Percentiles rank a stretch among this genome's conserved stretches.
These are phyloP conservation scores for Lagenidium giganteum DNA, from an alignment of 352 stramenopile genomes.

Conservation along the genomic window DNA sequence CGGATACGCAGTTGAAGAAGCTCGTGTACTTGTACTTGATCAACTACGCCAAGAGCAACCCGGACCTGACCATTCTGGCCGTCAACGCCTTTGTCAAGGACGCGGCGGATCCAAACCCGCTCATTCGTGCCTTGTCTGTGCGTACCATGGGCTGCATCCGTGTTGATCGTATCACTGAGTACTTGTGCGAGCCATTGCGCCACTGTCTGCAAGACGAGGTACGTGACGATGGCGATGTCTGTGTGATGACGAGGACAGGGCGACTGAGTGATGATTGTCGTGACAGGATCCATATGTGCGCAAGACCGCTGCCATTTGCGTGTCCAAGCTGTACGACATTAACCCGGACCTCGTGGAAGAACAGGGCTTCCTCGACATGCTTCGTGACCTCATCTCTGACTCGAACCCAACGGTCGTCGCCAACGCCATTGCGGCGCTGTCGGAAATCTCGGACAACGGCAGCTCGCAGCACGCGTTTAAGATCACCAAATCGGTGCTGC, in stretches of 20 bases:
- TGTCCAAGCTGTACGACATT: conserved; percentile 99
- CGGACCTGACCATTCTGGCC: conserved; percentile 98
- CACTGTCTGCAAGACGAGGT: conserved; percentile 89
- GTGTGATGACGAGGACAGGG: neutral
- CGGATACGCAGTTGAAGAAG: conserved; percentile 99
- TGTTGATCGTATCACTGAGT: conserved; percentile 99
- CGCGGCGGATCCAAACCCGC: conserved; percentile 87
- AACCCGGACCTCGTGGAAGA: conserved; percentile 96
- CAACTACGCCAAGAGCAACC: conserved; percentile 99
- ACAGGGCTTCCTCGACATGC: conserved; percentile 93
- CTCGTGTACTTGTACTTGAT: conserved; percentile 99
- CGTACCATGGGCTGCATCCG: conserved; percentile 99
- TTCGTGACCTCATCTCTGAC: conserved; percentile 98
- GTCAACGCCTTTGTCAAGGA: conserved; percentile 99
- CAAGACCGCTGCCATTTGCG: conserved; percentile 99
- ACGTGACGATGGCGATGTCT: neutral
- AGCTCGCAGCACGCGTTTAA: conserved; percentile 87
- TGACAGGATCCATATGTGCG: conserved; percentile 96
- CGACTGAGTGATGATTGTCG: neutral
- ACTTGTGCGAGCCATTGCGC: conserved; percentile 96
- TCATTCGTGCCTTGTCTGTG: conserved; percentile 96
- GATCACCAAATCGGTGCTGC: conserved; percentile 95
- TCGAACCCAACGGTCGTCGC: conserved; percentile 98
- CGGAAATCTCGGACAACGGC: conserved; percentile 96
- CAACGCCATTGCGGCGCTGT: conserved; percentile 98